Base-by-base conservation (phyloP, 2,329 filamentous ascomycete genomes). In the Fusarium sp. region DNA sequence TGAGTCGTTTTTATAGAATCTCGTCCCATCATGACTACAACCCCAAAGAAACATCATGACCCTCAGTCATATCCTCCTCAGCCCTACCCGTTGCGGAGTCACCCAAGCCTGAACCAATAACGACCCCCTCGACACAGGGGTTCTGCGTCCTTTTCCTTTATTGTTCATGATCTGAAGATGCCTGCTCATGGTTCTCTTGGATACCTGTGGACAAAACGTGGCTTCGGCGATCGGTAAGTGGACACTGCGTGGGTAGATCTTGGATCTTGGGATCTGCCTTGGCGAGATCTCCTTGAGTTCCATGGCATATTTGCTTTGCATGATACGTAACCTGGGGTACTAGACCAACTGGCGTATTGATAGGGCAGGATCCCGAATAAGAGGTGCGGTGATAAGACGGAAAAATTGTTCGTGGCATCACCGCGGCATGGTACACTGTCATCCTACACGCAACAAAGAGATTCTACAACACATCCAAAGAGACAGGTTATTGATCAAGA, bases 71-170 rank as follows among this genome's bases (percentile, higher is more conserved):
- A 48, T 48, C 45, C 58, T 42, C 46, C 48, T 67, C 63, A 66
- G 63, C 63, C 63, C 58, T 66, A 67, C 63, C 63, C 63, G 59
- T 60, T 64, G 63, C 63, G 63, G 62, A 65, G 61, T 65, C 35
- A 47, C 56, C 38, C 36, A 41, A 50, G 34, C 43, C 40, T 60
- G 42, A 64, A 57, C 64, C 64, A 66, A 66, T 66, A 32, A 66
- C 51, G 51, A 53, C 35, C 46, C 42, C 57, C 55, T 35, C 31
- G 35, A 9, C 38, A 53, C 62, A 66, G 62, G 61, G 61, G 58
- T 40, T 62, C 45, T 65, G 51, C 57, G 62, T 51, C 43, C 48
- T 52, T 52, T 64, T 47, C 57, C 11, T 19, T 13, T 32, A 12
- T 32, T 32, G 31, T 64, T 46, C 38, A 54, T 61, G 53, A 41